Evolutionary conservation across 495 filamentous ascomycete genomes (phyloP).

Genomic region (Penicillium antarcticum): DNA sequence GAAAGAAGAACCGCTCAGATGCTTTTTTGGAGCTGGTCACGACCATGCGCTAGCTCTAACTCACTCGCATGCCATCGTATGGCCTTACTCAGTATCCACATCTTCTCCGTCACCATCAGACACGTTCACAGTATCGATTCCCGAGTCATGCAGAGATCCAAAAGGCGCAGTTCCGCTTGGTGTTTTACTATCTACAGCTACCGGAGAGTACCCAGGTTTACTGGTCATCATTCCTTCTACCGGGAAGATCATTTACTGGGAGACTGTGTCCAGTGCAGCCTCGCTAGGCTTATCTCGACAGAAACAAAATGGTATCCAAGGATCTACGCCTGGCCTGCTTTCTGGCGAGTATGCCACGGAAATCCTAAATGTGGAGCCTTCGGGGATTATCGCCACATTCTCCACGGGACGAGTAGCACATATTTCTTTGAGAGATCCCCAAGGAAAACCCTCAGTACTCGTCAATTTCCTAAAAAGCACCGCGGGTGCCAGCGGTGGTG

Average conservation of each 20-base stretch:
- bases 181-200: conserved; percentile 70
- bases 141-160: conserved; percentile 61
- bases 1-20: conserved; percentile 35
- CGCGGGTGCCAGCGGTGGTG: conserved; percentile 41
- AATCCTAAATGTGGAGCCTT: conserved; percentile 77
- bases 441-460: conserved; percentile 76
- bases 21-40: conserved; percentile 59
- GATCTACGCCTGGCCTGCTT: conserved; percentile 64
- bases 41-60: conserved; percentile 79
- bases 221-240: conserved; percentile 77
- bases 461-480: conserved; percentile 68
- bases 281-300: conserved; percentile 72
- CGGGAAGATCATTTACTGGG: conserved; percentile 91
- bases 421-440: conserved; percentile 75
- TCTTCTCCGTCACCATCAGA: conserved; percentile 60
- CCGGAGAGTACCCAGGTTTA: conserved; percentile 74
- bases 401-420: conserved; percentile 84
- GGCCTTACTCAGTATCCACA: conserved; percentile 66
- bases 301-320: conserved; percentile 73
- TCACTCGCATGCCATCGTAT: conserved; percentile 75
- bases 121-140: conserved; percentile 71
- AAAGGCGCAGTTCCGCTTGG: conserved; percentile 74
- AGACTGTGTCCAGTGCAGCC: conserved; percentile 80
- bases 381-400: conserved; percentile 78
- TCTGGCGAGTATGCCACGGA: conserved; percentile 75